Conservation (phyloP, 2,329 filamentous ascomycete genomes). For the Trichoderma afroharzianum region DNA sequence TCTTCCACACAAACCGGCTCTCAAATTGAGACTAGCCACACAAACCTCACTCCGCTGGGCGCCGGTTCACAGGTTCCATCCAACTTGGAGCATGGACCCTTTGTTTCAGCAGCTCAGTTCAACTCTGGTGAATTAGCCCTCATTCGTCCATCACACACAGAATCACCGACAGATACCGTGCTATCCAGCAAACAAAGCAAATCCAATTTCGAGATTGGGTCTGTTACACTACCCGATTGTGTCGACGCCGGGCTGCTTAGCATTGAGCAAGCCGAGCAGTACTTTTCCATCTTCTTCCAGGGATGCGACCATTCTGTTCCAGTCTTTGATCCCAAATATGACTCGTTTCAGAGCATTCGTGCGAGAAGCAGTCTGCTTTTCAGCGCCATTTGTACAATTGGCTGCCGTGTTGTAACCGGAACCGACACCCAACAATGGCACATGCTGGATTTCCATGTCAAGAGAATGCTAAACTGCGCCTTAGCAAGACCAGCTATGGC, state of each 20-base stretch:
- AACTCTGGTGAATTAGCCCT: background rate
- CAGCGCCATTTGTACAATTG: conserved; percentile 49
- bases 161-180: background rate
- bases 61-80: background rate
- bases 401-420: conserved; percentile 43
- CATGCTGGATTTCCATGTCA: conserved; percentile 41
- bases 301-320: conserved; percentile 29
- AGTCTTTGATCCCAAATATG: conserved; percentile 30
- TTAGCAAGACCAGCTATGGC: conserved; percentile 26
- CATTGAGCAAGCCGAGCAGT: conserved; percentile 22
- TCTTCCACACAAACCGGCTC: background rate
- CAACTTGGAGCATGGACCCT: background rate
- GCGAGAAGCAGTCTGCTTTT: conserved; percentile 47
- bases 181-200: background rate
- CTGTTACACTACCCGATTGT: conserved; percentile 21
- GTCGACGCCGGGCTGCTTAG: conserved; percentile 24
- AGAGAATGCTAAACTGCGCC: conserved; percentile 41
- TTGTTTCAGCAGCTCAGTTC: background rate
- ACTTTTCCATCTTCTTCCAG: conserved; percentile 26
- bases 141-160: background rate
- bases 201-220: conserved; percentile 21
- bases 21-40: background rate
- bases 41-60: background rate
- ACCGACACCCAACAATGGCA: conserved; percentile 38
- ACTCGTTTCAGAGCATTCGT: conserved; percentile 44